A percentile compares a stretch with the other conserved stretches of the same genome.
phyloP scores from a whole-genome alignment of 2,329 filamentous ascomycete species.

The Dryadomyces sulphureus region DNA sequence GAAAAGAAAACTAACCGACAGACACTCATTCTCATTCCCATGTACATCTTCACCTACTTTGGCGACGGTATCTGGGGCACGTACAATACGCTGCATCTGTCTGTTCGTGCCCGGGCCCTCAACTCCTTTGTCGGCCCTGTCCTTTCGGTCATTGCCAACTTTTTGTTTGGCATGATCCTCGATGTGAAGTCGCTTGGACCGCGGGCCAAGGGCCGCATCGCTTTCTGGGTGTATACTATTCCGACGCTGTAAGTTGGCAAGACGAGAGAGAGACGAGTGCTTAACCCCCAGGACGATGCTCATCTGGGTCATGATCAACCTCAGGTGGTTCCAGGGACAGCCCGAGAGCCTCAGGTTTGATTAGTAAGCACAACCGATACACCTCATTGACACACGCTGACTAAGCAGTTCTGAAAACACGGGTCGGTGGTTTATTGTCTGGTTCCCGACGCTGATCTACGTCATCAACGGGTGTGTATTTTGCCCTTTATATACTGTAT shows the following conservation, averaged over 20 bases:
- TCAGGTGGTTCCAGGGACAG: background rate
- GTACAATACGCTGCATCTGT: background rate
- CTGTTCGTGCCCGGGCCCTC: background rate
- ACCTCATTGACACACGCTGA: too few relatives aligned
- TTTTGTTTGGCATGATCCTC: conserved; percentile 1
- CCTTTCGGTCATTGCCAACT: background rate
- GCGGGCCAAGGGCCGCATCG: background rate
- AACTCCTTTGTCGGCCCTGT: background rate
- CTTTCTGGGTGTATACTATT: background rate
- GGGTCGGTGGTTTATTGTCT: background rate
- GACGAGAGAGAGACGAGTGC: background rate
- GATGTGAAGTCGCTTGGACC: background rate
- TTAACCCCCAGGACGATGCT: background rate
- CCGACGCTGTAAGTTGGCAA: background rate
- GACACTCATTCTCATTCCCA: conserved; percentile 1
- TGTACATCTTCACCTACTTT: conserved; percentile 2
- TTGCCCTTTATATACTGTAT: background rate
- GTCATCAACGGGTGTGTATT: background rate
- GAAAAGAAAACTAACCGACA: background rate
- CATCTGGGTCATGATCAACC: conserved; percentile 3
- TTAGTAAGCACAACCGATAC: background rate
- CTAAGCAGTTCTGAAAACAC: background rate
- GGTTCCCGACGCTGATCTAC: background rate
- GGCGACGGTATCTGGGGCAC: conserved; percentile 3
- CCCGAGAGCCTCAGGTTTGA: background rate